phyloP scores from a whole-genome alignment of 306 rosid species.

The Crotalaria pallida region DNA sequence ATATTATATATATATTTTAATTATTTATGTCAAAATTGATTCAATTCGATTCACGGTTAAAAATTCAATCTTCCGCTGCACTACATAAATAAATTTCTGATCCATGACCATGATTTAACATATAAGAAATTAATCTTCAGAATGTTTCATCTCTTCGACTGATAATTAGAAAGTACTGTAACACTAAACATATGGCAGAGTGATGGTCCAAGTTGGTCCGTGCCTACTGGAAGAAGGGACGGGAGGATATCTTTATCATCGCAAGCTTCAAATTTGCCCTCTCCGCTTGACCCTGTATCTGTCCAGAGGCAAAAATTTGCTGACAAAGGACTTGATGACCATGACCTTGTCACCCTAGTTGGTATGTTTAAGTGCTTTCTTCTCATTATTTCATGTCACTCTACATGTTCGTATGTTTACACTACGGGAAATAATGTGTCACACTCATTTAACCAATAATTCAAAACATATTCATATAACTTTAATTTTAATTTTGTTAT shows the following conservation, averaged over 20 bases:
- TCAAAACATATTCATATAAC: too few relatives aligned
- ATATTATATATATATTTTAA: too few relatives aligned
- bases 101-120: too few relatives aligned
- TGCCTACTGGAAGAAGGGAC: conserved; percentile 65
- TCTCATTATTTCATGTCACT: neutral
- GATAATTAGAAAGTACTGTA: neutral
- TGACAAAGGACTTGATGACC: conserved; percentile 53
- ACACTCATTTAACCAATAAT: too few relatives aligned
- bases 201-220: conserved; percentile 69
- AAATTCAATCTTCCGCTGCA: too few relatives aligned
- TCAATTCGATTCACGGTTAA: too few relatives aligned
- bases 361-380: conserved; percentile 19
- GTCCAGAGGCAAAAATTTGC: conserved; percentile 46
- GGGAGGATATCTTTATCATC: conserved; percentile 42
- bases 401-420: too few relatives aligned
- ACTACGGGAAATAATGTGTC: too few relatives aligned
- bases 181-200: conserved; percentile 29
- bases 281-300: conserved; percentile 57
- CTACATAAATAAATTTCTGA: too few relatives aligned
- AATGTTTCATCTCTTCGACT: neutral
- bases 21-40: too few relatives aligned
- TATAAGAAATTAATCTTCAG: neutral
- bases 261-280: conserved; percentile 49
- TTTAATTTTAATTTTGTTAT: too few relatives aligned
- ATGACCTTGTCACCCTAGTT: conserved; percentile 55